These are phyloP conservation scores for Xylaria sp. DNA, from an alignment of 2,329 filamentous ascomycete species.

Conservation along the genomic window DNA sequence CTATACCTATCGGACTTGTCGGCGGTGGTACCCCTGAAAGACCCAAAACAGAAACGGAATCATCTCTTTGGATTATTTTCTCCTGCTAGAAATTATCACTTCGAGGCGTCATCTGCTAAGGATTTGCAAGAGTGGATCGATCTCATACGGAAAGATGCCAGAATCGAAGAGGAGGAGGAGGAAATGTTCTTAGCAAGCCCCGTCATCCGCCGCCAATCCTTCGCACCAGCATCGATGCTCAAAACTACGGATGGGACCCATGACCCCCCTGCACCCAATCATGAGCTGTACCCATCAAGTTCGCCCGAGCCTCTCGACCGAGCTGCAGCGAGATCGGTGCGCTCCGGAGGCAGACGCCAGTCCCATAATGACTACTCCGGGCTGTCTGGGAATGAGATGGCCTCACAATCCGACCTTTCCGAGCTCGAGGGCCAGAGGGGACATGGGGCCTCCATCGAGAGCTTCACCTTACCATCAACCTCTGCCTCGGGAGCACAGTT, in stretches of 20 bases:
- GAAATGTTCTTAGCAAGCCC: constrained; percentile 79
- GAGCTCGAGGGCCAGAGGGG: constrained; percentile 63
- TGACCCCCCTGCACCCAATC: constrained; percentile 36
- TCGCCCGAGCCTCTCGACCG: constrained; percentile 64
- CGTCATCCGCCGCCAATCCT: constrained; percentile 56
- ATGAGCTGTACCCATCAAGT: constrained; percentile 58
- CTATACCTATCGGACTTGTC: constrained; percentile 89
- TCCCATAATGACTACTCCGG: constrained; percentile 72
- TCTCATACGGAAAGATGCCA: constrained; percentile 76
- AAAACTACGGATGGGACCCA: constrained; percentile 33
- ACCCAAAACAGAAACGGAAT: constrained; percentile 83
- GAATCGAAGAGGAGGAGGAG: constrained; percentile 87
- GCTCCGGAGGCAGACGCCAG: constrained; percentile 51
- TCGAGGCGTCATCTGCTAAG: constrained; percentile 74
- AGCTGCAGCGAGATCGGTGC: constrained; percentile 43
- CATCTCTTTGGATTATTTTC: constrained; percentile 94
- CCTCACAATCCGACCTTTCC: constrained; percentile 86
- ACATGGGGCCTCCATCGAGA: constrained; percentile 59
- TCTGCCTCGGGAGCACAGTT: constrained; percentile 40
- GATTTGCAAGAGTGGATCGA: constrained; percentile 89
- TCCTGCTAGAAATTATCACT: constrained; percentile 86
- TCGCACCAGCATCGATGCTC: constrained; percentile 38
- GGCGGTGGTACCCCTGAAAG: constrained; percentile 85
- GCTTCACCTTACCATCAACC: constrained; percentile 50
- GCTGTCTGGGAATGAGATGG: constrained; percentile 67